phyloP scores from a whole-genome alignment of 495 filamentous ascomycete genomes.

The Massariosphaeria phaeospora region DNA sequence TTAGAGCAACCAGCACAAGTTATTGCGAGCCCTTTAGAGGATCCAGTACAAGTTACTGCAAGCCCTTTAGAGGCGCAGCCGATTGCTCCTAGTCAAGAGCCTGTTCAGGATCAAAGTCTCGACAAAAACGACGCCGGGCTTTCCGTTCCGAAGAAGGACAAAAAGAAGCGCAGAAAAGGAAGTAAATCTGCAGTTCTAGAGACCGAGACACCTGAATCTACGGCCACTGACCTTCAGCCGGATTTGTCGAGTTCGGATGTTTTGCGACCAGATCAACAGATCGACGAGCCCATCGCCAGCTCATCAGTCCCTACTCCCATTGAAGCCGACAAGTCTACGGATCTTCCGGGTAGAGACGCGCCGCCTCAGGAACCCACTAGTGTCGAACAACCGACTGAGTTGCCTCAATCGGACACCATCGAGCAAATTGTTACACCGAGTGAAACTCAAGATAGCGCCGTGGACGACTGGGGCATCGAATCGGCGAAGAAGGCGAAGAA shows the following conservation, averaged over 20 bases:
- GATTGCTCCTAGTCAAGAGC: neutral
- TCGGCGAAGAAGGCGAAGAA: conserved; percentile 18
- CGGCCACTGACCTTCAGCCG: no score
- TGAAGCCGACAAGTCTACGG: neutral
- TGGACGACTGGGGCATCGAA: conserved; percentile 13
- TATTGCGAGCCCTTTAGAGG: neutral
- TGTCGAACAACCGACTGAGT: neutral
- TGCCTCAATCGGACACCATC: neutral
- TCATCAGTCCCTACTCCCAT: neutral
- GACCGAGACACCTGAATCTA: neutral
- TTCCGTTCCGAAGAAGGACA: conserved; percentile 14
- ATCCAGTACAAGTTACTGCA: neutral
- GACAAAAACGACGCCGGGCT: neutral
- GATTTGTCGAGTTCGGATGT: neutral
- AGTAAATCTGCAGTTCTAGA: neutral
- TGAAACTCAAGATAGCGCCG: conserved; percentile 3
- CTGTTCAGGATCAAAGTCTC: neutral
- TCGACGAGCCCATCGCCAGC: neutral
- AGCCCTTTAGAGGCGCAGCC: neutral
- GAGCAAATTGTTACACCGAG: neutral
- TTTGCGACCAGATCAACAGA: neutral
- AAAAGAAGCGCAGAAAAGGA: conserved; percentile 23
- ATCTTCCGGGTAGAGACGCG: neutral
- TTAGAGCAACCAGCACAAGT: neutral
- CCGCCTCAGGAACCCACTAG: neutral